Percentiles rank a stretch among this genome's conserved stretches.
Evolutionary conservation across 768 basidiomycete genomes (phyloP).

Genomic region (Krasilnikovozyma curviuscula): DNA sequence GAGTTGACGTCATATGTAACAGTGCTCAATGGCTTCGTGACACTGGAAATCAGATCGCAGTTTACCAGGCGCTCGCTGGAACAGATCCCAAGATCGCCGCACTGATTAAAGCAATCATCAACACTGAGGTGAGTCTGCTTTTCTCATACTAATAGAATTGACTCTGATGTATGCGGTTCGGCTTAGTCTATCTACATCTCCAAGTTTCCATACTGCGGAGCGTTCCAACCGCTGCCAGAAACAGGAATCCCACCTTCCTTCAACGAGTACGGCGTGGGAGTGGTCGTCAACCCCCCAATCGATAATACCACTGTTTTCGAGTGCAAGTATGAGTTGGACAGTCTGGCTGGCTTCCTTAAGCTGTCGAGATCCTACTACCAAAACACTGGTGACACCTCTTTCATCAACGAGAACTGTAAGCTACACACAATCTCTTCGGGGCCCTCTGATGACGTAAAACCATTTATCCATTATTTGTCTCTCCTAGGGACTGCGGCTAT

Average conservation of each 20-base stretch:
- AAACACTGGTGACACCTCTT: slow-evolving; percentile 39
- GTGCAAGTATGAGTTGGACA: slow-evolving; percentile 75
- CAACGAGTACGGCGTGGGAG: slow-evolving; percentile 50
- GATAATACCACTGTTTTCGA: slow-evolving; percentile 54
- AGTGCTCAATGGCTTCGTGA: slow-evolving; percentile 73
- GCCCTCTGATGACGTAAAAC: too few relatives aligned
- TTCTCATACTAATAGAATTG: not conserved
- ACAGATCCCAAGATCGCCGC: slow-evolving; percentile 41
- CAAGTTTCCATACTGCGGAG: slow-evolving; percentile 56
- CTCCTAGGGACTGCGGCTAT: slow-evolving; percentile 45
- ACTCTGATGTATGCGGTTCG: slow-evolving; percentile 23
- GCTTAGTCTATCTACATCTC: slow-evolving; percentile 37
- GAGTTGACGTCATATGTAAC: slow-evolving; percentile 7
- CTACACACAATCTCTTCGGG: slow-evolving; percentile 2
- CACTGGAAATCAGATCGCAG: slow-evolving; percentile 59
- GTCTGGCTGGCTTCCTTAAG: slow-evolving; percentile 58
- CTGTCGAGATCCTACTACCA: slow-evolving; percentile 52
- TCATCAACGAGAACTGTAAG: not conserved
- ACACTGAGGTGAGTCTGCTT: slow-evolving; percentile 35
- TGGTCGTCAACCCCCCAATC: slow-evolving; percentile 54
- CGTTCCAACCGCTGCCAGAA: slow-evolving; percentile 63
- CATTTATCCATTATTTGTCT: slow-evolving; percentile 6
- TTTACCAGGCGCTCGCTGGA: slow-evolving; percentile 43
- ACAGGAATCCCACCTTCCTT: slow-evolving; percentile 44
- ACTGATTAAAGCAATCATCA: slow-evolving; percentile 61